Percentiles rank a stretch among this genome's conserved stretches.
phyloP scores from a whole-genome alignment of 1,139 yeast genomes.

The Kazachstania sp. region DNA sequence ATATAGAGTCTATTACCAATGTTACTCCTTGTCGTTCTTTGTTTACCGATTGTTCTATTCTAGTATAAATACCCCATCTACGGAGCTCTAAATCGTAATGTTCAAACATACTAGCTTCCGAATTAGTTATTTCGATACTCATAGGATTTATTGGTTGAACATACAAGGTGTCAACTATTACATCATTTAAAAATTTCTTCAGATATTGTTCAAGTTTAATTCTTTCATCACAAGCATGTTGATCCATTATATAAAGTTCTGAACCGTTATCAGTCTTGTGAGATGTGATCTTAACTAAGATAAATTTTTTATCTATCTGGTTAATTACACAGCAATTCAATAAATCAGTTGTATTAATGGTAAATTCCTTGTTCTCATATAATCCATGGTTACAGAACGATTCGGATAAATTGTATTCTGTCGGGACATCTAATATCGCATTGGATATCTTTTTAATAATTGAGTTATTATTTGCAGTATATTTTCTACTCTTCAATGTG shows the following conservation, averaged over 20 bases:
- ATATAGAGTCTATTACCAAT: slow-evolving; percentile 35
- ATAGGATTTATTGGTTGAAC: slow-evolving; percentile 7
- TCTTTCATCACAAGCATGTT: slow-evolving; percentile 76
- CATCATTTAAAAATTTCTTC: slow-evolving; percentile 21
- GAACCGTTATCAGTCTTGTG: not conserved
- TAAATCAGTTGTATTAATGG: slow-evolving; percentile 15
- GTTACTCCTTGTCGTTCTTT: no score
- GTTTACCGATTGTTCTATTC: not conserved
- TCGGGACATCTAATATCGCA: not conserved
- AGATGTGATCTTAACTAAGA: slow-evolving; percentile 34
- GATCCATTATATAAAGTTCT: slow-evolving; percentile 46
- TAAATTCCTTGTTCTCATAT: not conserved
- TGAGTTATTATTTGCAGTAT: not conserved
- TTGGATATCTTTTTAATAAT: not conserved
- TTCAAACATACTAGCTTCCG: slow-evolving; percentile 32
- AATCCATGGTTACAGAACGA: not conserved
- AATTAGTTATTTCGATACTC: slow-evolving; percentile 19
- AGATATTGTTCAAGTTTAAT: slow-evolving; percentile 45
- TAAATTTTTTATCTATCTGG: slow-evolving; percentile 56
- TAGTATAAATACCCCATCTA: slow-evolving; percentile 40
- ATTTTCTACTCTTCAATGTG: not conserved
- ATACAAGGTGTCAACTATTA: slow-evolving; percentile 6
- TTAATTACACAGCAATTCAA: slow-evolving; percentile 30
- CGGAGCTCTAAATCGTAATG: slow-evolving; percentile 31
- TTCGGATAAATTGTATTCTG: not conserved